Evolutionary conservation across 495 filamentous ascomycete species (phyloP), one percentile per base, ranked within the genome.

Genomic region (Aspergillus steynii): DNA sequence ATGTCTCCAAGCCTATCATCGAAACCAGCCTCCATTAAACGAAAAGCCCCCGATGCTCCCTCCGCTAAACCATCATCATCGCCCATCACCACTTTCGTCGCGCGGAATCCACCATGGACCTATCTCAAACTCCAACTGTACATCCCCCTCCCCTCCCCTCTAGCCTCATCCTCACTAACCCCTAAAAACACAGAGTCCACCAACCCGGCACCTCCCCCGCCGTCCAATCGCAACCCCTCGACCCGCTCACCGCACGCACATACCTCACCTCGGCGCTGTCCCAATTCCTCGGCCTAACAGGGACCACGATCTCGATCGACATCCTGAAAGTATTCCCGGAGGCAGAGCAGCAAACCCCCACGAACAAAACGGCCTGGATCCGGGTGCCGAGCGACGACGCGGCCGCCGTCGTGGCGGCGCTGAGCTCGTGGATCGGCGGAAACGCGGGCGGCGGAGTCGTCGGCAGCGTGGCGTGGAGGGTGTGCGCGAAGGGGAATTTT

Each of bases 271-370:
- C 88, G 31, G 89, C 92, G 0, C 77, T 97, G 1, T 82, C 81
- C 8, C 90, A 93, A 67, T 96, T 90, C 75, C 85, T 97, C 25
- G 94, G 94, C 8, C 66, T 89, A 32, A 85, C 85, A 2, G 94
- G 94, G 34, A 79, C 88, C 5, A 84, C 88, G 1, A 91, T 97
- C 26, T 77, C 88, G 0, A 74, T 97, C 61, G 94, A 97, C 66
- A 88, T 97, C 34, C 79, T 97, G 7, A 85, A 90, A 49, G 73
- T 90, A 4, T 53, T 49, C 12, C 25, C 61, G 3, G 48, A 65
- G 5, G 29, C 31, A 8, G 2, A n/a, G n/a, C 9, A 14, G 31
- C 28, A 9, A 65, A 67, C 32, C 53, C 62, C 20, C 60, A 65
- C 50, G 1, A 32, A 58, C 1, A 68, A 70, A 29, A 77, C 84